Evolutionary conservation across 2,329 filamentous ascomycete species (phyloP), one percentile per base, ranked within the genome.

Genomic region (Taxawa tesnikishii): DNA sequence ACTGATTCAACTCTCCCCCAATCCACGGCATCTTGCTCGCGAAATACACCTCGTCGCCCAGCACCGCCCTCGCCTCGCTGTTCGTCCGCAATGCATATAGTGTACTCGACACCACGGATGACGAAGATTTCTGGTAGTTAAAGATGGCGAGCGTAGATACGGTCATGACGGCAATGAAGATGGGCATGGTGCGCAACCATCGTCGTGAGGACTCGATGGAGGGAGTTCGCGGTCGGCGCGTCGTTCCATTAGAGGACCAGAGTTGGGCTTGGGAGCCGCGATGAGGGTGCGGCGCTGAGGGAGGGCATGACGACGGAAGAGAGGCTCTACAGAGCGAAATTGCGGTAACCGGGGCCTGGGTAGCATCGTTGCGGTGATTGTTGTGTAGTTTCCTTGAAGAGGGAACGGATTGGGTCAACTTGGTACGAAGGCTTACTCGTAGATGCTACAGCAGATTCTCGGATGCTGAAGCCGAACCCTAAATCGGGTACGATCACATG

Each of bases 121-220:
- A 84, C n/a, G 82, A 84, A 36, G 78, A 75, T 58, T 94, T 94
- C 58, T 98, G 88, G 72, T 98, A 96, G 70, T 98, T 98, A 79
- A 98, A 96, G 58, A 98, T 94, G 45, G 80, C 83, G 38, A 92
- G 63, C 43, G 78, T 77, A 43, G 78, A 79, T 34, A 69, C 66
- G 29, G 73, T 70, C 45, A 94, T 74, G 41, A 83, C 64, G 41
- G 71, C 58, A 32, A 79, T 54, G 68, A 96, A 96, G 53, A 93
- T 62, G 33, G 88, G 88, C 19, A 94, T 59, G 1, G 83, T 84
- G 46, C 72, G 71, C 34, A 54, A 39, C 53, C 53, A 57, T 33
- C 45, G 41, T 29, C 36, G 44, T n/a, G 43, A 42, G n/a, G 44
- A 38, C 6, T 53, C 45, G 25, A 67, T 47, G 17, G 56, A 45